phyloP scores from a whole-genome alignment of 2,329 filamentous ascomycete genomes.

The Monosporascus sp. region DNA sequence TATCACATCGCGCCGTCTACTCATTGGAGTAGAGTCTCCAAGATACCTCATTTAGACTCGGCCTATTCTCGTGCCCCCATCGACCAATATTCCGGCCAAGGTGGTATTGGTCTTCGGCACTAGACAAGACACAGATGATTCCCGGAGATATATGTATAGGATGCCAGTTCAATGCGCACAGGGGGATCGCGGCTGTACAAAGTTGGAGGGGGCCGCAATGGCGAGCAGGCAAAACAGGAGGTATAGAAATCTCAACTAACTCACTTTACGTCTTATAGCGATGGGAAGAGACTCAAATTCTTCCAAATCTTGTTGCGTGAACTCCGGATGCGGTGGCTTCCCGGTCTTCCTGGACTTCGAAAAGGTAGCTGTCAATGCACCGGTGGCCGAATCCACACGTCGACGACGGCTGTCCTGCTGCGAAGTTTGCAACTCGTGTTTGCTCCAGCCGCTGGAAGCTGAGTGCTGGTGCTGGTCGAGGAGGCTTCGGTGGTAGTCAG shows the following conservation, averaged over 20 bases:
- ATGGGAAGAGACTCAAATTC: constrained; percentile 46
- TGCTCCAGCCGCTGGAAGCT: neutral
- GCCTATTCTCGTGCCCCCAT: no score
- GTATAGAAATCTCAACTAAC: constrained; percentile 15
- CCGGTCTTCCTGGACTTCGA: constrained; percentile 3
- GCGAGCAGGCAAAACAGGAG: neutral
- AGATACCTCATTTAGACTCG: neutral
- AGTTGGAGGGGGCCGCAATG: no score
- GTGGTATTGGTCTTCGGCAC: neutral
- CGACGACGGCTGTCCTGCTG: constrained; percentile 1
- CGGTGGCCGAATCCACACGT: neutral
- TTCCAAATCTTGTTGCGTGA: constrained; percentile 34
- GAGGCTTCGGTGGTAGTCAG: constrained; percentile 22
- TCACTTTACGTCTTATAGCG: constrained; percentile 48
- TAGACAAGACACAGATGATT: neutral
- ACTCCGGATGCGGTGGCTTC: constrained; percentile 18
- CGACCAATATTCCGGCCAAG: neutral
- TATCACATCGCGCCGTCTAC: neutral
- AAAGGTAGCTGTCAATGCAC: neutral
- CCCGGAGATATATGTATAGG: neutral
- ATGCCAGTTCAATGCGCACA: no score
- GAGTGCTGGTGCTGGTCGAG: constrained; percentile 15
- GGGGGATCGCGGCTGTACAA: no score
- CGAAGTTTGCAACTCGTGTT: constrained; percentile 5
- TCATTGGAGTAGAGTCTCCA: neutral